Base-by-base conservation (phyloP, 164 flowering plant genomes). In the Chloranthus sessilifolius region DNA sequence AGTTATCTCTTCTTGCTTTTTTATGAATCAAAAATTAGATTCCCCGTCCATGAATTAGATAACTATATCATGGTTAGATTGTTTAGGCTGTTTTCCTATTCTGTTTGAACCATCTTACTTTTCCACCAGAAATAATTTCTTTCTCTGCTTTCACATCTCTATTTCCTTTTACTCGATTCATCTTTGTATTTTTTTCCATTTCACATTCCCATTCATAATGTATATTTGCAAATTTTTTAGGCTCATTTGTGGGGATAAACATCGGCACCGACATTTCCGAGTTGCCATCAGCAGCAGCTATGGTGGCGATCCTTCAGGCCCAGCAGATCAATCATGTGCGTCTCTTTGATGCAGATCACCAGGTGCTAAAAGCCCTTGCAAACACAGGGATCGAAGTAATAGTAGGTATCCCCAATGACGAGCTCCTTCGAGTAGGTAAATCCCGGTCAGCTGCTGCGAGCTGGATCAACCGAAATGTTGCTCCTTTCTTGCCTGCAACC, bases 381-480 rank as follows among this genome's bases (percentile, higher is more conserved):
- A 66, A 72, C 61, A 75, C 69, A 10, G 72, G 83, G 38, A 85
- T 85, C 52, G 85, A 83, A 52, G 97, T 89, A 38, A 79, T 77
- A 59, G 88, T 89, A 29, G 75, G 94, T 34, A 82, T 86, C 36
- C 67, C 78, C n/a, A 89, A 85, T 44, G 70, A 78, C 21, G 92
- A 89, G 66, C 63, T 88, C 12, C 65, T 82, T 21, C 76, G 83
- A 16, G 74, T 88, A 33, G 92, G 96, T 44, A 45, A 77, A 62
- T 77, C 78, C 27, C 80, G 81, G 17, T 63, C 94, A 27, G 28
- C 60, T 14, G 95, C 97, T 2, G 95, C 95, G 8, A 72, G 73
- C n/a, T 89, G 97, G 97, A 28, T 86, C 43, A 86, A 77, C 51
- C 71, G 66, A 64, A 89, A 89, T 61, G 77, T 89, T 34, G 81